A percentile compares a stretch with the other conserved stretches of the same genome.
phyloP scores from a whole-genome alignment of 306 rosid genomes.

The Castanea crenata region DNA sequence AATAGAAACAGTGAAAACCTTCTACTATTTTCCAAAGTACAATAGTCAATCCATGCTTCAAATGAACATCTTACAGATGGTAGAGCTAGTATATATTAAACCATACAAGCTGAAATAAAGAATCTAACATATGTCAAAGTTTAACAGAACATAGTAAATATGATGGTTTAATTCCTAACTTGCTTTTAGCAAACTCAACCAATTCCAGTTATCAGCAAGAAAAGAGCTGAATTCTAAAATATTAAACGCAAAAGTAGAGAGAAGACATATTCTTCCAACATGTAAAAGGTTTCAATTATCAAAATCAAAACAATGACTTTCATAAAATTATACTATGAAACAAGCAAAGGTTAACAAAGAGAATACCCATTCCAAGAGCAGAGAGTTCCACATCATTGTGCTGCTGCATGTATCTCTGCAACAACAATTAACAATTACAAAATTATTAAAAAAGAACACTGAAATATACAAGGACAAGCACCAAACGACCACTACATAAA shows the following conservation, averaged over 20 bases:
- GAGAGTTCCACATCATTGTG: constrained; percentile 82
- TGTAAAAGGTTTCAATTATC: background rate
- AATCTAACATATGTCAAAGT: background rate
- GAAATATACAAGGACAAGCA: background rate
- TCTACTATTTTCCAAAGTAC: background rate
- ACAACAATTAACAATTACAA: background rate
- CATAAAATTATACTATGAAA: background rate
- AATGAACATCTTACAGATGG: background rate
- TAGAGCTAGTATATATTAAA: background rate
- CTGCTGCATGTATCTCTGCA: constrained; percentile 78
- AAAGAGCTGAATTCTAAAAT: background rate
- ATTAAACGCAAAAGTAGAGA: background rate
- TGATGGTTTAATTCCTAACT: background rate
- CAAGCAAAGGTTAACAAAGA: background rate
- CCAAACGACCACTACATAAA: background rate
- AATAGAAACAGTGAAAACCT: background rate
- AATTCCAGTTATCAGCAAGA: background rate
- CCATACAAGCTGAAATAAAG: background rate
- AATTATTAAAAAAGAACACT: background rate
- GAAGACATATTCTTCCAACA: background rate
- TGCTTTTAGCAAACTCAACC: background rate
- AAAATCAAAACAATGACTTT: background rate
- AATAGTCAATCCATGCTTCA: background rate
- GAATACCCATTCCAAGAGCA: constrained; percentile 81
- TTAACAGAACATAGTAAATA: background rate